A percentile compares a stretch with the other conserved stretches of the same genome.
Evolutionary conservation across 228 moss, liverwort and hornwort species (phyloP).

Genomic region (Sphagnum magellanicum): DNA sequence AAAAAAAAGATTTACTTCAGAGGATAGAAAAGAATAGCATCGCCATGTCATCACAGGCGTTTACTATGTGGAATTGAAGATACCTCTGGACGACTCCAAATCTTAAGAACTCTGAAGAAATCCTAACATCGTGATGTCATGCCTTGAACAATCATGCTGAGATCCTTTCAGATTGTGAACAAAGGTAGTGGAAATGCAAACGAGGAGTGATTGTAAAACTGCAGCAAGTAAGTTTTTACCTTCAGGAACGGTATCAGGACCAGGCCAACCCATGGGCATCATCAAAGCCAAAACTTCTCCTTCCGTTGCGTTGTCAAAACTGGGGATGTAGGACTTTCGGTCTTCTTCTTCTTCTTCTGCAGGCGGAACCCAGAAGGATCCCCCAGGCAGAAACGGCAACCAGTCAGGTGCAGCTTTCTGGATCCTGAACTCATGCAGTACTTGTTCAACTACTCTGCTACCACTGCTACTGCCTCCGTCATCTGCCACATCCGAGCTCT

Average conservation of each 20-base stretch:
- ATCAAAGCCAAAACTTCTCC: conserved; percentile 68
- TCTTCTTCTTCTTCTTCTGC: conserved; percentile 29
- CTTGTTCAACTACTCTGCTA: conserved; percentile 47
- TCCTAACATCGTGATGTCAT: too few species aligned
- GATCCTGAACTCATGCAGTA: conserved; percentile 65
- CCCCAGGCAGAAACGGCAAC: conserved; percentile 63
- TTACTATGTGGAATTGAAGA: too few species aligned
- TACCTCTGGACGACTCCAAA: too few species aligned
- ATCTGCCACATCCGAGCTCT: conserved; percentile 34
- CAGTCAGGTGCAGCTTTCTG: conserved; percentile 74
- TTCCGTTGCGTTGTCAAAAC: conserved; percentile 45
- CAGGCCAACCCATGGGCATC: conserved; percentile 73
- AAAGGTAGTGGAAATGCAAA: too few species aligned
- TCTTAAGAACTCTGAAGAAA: too few species aligned
- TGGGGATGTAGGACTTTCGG: conserved; percentile 15
- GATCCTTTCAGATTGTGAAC: too few species aligned
- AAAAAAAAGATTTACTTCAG: too few species aligned
- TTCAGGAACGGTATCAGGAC: conserved; percentile 40
- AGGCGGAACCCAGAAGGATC: conserved; percentile 76
- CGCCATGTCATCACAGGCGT: too few species aligned
- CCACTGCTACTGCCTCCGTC: conserved; percentile 33
- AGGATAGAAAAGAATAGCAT: too few species aligned
- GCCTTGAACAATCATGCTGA: too few species aligned
- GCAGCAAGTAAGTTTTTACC: conserved; percentile 5
- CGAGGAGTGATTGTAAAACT: too few species aligned